Evolutionary conservation across 2,329 filamentous ascomycete genomes (phyloP).

Genomic region (Graphium sp.): DNA sequence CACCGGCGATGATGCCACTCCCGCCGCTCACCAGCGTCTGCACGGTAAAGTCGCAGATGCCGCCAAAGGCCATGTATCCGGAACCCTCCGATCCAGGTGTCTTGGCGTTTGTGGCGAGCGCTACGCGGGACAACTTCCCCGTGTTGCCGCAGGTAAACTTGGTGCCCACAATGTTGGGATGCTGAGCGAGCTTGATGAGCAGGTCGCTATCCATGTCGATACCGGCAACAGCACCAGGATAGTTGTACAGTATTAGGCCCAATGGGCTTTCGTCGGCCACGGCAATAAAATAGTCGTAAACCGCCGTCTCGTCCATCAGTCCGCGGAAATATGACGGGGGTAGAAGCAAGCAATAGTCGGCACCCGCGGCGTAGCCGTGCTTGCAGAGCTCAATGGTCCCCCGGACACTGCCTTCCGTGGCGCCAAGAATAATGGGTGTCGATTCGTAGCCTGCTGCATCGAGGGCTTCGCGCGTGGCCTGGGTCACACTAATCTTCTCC

Average conservation of each 20-base stretch:
- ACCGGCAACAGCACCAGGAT: slow-evolving; percentile 71
- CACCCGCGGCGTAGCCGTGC: slow-evolving; percentile 50
- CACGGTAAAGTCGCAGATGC: slow-evolving; percentile 74
- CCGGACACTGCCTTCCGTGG: slow-evolving; percentile 65
- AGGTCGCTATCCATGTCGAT: slow-evolving; percentile 85
- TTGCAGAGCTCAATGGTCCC: slow-evolving; percentile 63
- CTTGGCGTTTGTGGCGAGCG: slow-evolving; percentile 52
- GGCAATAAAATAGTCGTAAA: slow-evolving; percentile 56
- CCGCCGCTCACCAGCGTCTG: slow-evolving; percentile 68
- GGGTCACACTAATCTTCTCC: slow-evolving; percentile 61
- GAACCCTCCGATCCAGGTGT: slow-evolving; percentile 41
- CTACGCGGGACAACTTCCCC: slow-evolving; percentile 74
- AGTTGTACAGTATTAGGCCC: slow-evolving; percentile 80
- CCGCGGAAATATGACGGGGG: slow-evolving; percentile 72
- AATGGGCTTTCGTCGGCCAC: slow-evolving; percentile 63
- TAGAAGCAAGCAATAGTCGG: slow-evolving; percentile 64
- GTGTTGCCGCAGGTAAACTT: slow-evolving; percentile 91
- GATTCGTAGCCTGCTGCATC: slow-evolving; percentile 62
- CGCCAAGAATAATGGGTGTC: slow-evolving; percentile 69
- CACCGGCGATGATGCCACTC: slow-evolving; percentile 70
- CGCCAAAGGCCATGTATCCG: slow-evolving; percentile 74
- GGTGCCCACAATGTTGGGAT: slow-evolving; percentile 73
- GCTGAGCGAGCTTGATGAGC: slow-evolving; percentile 60
- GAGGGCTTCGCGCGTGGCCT: slow-evolving; percentile 64
- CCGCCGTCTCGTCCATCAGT: slow-evolving; percentile 56